phyloP scores from a whole-genome alignment of 148 eudicot genomes.

The Chenopodium berlandieri region DNA sequence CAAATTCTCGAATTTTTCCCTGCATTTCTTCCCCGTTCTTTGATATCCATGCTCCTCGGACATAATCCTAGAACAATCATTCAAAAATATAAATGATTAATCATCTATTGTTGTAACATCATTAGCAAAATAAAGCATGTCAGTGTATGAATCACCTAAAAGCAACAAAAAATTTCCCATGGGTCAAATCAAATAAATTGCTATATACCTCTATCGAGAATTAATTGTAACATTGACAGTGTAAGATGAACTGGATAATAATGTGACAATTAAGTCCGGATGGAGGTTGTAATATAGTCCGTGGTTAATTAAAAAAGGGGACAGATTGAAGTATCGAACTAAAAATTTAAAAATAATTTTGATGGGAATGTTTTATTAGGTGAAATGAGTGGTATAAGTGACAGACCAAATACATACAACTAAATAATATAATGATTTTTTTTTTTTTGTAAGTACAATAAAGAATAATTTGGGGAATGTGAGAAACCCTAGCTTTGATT shows the following conservation, averaged over 20 bases:
- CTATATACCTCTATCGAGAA: no score
- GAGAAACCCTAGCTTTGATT: slow-evolving; percentile 38
- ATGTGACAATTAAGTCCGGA: neutral
- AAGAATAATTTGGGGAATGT: slow-evolving; percentile 4
- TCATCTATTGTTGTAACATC: neutral
- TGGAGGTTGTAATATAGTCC: neutral
- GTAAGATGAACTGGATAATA: neutral
- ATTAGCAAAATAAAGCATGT: neutral
- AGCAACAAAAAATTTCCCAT: no score
- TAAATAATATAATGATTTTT: neutral
- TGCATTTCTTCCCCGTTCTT: slow-evolving; percentile 97
- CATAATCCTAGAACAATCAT: slow-evolving; percentile 61
- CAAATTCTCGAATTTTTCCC: slow-evolving; percentile 92
- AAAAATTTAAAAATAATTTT: neutral
- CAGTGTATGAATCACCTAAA: no score
- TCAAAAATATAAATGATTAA: no score
- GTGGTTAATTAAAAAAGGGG: no score
- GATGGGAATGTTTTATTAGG: neutral
- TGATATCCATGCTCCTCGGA: slow-evolving; percentile 92
- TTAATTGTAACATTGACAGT: no score
- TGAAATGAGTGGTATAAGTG: neutral
- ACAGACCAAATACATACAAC: neutral
- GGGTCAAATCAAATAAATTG: no score
- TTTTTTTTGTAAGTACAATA: neutral
- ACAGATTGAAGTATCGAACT: neutral